Evolutionary conservation across 345 rosid genomes (phyloP), one percentile per base, ranked within the genome.

Genomic region (Arabis hirsuta): DNA sequence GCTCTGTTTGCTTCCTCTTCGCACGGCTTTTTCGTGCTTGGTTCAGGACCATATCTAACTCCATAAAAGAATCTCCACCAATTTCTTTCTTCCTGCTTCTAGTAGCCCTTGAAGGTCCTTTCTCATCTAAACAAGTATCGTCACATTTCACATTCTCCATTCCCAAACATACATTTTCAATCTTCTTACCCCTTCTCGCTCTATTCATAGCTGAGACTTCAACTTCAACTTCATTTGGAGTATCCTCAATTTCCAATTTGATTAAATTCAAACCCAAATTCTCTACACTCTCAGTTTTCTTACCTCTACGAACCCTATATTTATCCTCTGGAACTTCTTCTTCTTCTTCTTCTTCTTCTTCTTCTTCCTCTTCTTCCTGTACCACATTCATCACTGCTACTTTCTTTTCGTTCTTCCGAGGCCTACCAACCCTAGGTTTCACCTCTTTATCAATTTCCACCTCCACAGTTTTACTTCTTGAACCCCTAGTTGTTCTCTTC

Each of bases 1-100:
- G 39, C 16, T 70, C 67, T 9, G 9, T 22, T 34, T 51, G 58
- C 72, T 34, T 76, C 71, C 46, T 76, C 47, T 57, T 63, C 1
- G 72, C 62, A 58, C 80, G 80, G 62, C 36, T 50, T 57, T 41
- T 71, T n/a, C 67, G 54, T 2, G 72, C 80, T 42, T 56, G 55
- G 41, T 43, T 71, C 36, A 64, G 27, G 44, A 76, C 57, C 67
- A 64, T 70, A 24, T 70, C 79, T 29, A 69, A 16, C 14, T 70
- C 71, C 38, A n/a, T 4, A 46, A 12, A 50, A 55, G 74, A 62
- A 62, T 70, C 73, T 65, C 76, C 54, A 56, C 59, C 78, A 53
- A 71, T 65, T 9, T 52, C 70, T 16, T 71, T 77, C 76, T 45
- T 78, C 56, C 59, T 81, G 55, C 73, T 72, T 75, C 88, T 65